A percentile compares a stretch with the other conserved stretches of the same genome.
Evolutionary conservation across 768 basidiomycete species (phyloP).

Genomic region (Cubamyces sp.): DNA sequence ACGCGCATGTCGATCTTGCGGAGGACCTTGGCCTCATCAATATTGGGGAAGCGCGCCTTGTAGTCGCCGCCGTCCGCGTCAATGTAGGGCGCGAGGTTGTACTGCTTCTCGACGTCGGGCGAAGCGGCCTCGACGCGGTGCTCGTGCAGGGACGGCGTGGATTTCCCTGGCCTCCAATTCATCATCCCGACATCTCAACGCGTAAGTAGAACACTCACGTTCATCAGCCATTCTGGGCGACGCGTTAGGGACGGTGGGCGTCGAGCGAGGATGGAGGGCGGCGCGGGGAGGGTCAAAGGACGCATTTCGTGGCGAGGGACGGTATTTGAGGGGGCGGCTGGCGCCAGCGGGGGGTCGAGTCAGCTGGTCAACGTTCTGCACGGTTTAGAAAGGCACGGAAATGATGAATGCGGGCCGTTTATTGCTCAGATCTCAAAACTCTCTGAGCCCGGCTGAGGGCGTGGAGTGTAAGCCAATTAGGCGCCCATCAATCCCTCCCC

Average conservation of each 20-base stretch:
- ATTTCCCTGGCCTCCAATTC: background rate
- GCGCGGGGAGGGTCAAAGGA: background rate
- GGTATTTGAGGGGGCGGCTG: conserved; percentile 4
- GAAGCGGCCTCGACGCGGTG: conserved; percentile 3
- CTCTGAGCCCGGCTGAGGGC: too few relatives aligned
- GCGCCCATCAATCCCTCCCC: background rate
- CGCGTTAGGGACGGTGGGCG: background rate
- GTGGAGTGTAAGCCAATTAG: too few relatives aligned
- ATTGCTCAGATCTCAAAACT: background rate
- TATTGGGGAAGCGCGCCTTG: conserved; percentile 26
- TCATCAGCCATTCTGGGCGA: conserved; percentile 9
- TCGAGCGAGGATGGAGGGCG: background rate
- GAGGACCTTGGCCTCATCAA: conserved; percentile 37
- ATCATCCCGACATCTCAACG: background rate
- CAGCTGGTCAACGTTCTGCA: conserved; percentile 16
- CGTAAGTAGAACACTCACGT: conserved; percentile 2
- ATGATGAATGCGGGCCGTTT: background rate
- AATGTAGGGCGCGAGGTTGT: conserved; percentile 20
- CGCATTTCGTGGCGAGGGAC: background rate
- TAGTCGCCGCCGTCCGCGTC: conserved; percentile 23
- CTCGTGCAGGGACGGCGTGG: conserved; percentile 10
- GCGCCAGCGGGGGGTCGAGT: conserved; percentile 17
- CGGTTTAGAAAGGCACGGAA: background rate
- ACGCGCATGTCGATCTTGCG: conserved; percentile 41
- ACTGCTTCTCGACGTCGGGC: conserved; percentile 23